Conservation (phyloP, 768 basidiomycete species). For the Lactarius tabidus region DNA sequence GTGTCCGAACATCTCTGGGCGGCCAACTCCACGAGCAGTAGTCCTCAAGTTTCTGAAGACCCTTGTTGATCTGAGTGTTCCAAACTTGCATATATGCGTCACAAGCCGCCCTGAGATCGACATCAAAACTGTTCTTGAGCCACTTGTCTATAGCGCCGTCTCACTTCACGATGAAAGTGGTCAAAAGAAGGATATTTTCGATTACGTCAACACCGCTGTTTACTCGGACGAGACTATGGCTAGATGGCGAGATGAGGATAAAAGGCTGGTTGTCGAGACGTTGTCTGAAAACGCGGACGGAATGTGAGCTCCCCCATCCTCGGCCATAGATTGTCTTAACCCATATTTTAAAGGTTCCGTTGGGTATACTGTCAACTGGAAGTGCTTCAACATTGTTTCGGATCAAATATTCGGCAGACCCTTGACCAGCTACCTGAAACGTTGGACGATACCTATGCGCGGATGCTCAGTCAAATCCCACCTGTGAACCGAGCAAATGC, state of each 20-base stretch:
- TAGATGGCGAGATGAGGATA: background rate
- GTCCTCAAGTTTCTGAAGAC: background rate
- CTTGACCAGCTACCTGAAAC: no score
- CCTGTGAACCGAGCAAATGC: no score
- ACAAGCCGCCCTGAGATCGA: background rate
- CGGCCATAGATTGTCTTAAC: no score
- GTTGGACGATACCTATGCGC: no score
- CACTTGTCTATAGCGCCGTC: background rate
- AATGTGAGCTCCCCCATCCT: no score
- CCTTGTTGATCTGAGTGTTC: background rate
- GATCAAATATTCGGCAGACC: no score
- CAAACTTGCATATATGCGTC: background rate
- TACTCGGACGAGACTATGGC: background rate
- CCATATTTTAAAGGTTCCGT: no score
- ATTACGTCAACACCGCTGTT: background rate
- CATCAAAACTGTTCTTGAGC: background rate
- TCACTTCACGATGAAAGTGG: background rate
- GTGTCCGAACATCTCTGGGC: no score
- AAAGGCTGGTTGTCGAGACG: background rate
- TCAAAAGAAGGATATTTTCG: background rate
- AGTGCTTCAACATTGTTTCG: no score
- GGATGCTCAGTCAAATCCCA: no score
- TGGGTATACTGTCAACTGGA: no score
- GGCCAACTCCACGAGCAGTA: background rate
- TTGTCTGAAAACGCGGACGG: background rate